These are phyloP conservation scores for Gloeostereum incarnatum DNA, from an alignment of 768 basidiomycete genomes.

Conservation along the genomic window DNA sequence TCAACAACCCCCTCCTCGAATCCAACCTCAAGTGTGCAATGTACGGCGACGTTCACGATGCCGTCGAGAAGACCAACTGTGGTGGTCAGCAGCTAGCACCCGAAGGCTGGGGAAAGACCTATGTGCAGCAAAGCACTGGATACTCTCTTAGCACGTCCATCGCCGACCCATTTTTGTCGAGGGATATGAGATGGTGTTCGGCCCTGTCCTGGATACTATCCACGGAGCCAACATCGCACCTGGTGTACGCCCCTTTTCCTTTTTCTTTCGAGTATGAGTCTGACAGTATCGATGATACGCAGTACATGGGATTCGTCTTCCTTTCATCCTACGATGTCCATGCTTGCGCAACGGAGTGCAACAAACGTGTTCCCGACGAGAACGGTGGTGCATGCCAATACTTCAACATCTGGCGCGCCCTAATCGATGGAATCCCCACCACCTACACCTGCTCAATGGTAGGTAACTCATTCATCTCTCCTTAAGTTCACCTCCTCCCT, in stretches of 20 bases:
- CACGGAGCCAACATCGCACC: conserved; percentile 37
- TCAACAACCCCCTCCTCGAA: conserved; percentile 29
- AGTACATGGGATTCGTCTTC: conserved; percentile 47
- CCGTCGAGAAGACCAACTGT: conserved; percentile 33
- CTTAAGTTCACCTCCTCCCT: neutral
- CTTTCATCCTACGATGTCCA: conserved; percentile 35
- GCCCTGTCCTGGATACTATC: conserved; percentile 35
- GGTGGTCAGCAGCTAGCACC: conserved; percentile 32
- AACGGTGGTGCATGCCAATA: conserved; percentile 36
- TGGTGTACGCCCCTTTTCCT: conserved; percentile 11
- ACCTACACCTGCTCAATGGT: conserved; percentile 43
- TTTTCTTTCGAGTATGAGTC: no score
- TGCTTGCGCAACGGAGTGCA: conserved; percentile 36
- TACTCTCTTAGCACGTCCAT: conserved; percentile 24
- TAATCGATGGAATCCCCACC: conserved; percentile 31
- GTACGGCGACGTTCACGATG: conserved; percentile 32
- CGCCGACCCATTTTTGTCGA: conserved; percentile 28
- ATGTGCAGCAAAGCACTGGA: conserved; percentile 34
- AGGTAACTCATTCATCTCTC: conserved; percentile 7
- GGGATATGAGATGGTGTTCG: conserved; percentile 37
- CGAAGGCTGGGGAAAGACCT: conserved; percentile 24
- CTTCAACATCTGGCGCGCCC: conserved; percentile 46
- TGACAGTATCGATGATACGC: neutral
- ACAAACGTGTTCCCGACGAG: conserved; percentile 28
- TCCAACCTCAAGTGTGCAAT: conserved; percentile 41